Evolutionary conservation across 73 alveolate species (phyloP), one percentile per base, ranked within the genome.

Genomic region (Tetrahymena borealis): DNA sequence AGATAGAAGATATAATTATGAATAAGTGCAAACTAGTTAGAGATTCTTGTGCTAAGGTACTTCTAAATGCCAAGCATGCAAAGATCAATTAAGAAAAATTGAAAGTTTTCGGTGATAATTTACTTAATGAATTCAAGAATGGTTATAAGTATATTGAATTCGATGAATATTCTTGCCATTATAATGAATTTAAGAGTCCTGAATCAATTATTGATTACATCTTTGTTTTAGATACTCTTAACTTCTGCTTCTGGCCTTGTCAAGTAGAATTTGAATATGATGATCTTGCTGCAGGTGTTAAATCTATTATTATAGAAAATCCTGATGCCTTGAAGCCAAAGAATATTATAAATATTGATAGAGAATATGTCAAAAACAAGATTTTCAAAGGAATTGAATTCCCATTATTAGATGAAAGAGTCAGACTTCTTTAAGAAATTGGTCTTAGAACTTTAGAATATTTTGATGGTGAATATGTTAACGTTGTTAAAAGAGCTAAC

Each of bases 241-340:
- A 98, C 94, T 98, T 97, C 94, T 98, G 99, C 91, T 98, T 98
- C 94, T 98, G 99, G 99, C 99, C 99, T n/a, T 60, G 85, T 18
- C 91, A 96, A 78, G 93, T 94, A 79, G 97, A 95, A 32, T 97
- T 92, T 95, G 99, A 98, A 91, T 98, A 98, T 96, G 98, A 96
- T 90, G 91, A 95, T 33, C 91, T 98, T 91, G 97, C 99, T 13
- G 90, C 94, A 90, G 97, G 97, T 85, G 91, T 98, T 28, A 97
- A 97, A 38, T 91, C 95, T n/a, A 94, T 96, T 40, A 79, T 98
- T 36, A 91, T 90, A 32, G 92, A 94, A 32, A 91, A 95, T n/a
- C 98, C 98, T 78, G 96, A 97, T 32, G 92, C 93, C 95, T 97
- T 98, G 90, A 95, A 93, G 37, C 94, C 98, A 35, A 94, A 94